phyloP scores from a whole-genome alignment of 257 asterid genomes.

The Fraxinus americana region DNA sequence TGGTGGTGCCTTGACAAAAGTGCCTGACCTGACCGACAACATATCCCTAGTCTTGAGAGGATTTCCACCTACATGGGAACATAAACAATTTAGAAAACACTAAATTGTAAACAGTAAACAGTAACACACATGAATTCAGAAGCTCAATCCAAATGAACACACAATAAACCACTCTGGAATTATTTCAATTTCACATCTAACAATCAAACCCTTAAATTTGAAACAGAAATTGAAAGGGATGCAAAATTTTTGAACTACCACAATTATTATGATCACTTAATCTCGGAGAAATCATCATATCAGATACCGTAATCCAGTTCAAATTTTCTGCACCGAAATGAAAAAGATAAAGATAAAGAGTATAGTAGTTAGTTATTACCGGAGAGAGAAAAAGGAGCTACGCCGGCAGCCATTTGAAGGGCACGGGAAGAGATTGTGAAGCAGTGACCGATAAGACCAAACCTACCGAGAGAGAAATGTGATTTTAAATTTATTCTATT shows the following conservation, averaged over 20 bases:
- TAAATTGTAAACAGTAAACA: background rate
- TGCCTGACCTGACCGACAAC: conserved; percentile 41
- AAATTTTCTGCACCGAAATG: background rate
- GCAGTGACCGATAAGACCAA: background rate
- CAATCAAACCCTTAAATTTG: background rate
- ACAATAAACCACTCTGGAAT: background rate
- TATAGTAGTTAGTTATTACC: conserved; percentile 34
- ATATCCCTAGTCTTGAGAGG: conserved; percentile 33
- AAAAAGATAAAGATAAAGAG: background rate
- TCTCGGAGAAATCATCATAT: background rate
- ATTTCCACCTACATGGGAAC: conserved; percentile 50
- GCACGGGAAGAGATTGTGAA: conserved; percentile 13
- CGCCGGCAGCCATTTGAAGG: conserved; percentile 59
- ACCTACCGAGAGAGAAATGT: background rate
- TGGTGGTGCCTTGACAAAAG: conserved; percentile 45
- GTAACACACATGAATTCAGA: background rate
- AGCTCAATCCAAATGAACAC: background rate
- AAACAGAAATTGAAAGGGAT: conserved; percentile 6
- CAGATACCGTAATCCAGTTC: background rate
- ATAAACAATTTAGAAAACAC: background rate
- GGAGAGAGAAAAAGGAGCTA: conserved; percentile 41
- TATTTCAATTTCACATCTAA: conserved; percentile 8
- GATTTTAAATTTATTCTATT: too few relatives aligned
- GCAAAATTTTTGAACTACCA: background rate
- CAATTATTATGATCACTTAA: background rate